phyloP scores from a whole-genome alignment of 257 asterid species.

The Echium plantagineum region DNA sequence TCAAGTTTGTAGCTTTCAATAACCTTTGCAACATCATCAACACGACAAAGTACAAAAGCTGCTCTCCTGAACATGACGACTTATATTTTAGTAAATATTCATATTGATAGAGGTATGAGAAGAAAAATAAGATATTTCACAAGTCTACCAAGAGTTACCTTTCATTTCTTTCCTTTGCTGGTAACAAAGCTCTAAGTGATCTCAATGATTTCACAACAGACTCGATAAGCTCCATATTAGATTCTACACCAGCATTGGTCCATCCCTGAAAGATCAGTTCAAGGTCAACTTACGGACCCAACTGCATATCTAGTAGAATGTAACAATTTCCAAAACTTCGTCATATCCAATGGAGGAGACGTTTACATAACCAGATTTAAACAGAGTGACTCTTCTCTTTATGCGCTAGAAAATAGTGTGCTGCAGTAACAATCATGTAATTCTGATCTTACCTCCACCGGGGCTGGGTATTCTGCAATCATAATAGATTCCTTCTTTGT shows the following conservation, averaged over 20 bases:
- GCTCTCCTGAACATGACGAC: conserved; percentile 37
- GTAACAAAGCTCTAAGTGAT: conserved; percentile 59
- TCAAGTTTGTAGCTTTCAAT: conserved; percentile 48
- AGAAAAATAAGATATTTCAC: neutral
- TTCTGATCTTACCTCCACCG: conserved; percentile 36
- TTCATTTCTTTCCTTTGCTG: conserved; percentile 61
- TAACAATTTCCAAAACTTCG: neutral
- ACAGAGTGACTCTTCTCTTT: too few relatives aligned
- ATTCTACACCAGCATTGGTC: conserved; percentile 59
- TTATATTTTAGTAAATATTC: conserved; percentile 1
- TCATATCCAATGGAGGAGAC: too few relatives aligned
- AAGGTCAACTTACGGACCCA: neutral
- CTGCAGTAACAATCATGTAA: too few relatives aligned
- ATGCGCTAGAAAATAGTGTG: too few relatives aligned
- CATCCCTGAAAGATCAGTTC: conserved; percentile 38
- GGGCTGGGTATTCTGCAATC: conserved; percentile 72
- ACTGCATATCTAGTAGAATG: neutral
- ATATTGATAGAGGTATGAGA: neutral
- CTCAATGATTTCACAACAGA: conserved; percentile 62
- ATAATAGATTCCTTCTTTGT: conserved; percentile 69
- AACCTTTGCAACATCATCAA: conserved; percentile 27
- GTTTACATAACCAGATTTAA: too few relatives aligned
- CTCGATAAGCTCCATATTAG: conserved; percentile 61
- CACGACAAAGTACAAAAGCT: conserved; percentile 67
- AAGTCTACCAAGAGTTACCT: conserved; percentile 24